These are phyloP conservation scores for Mortierella sp. DNA, from an alignment of 371 early-diverging fungal genomes.

Conservation along the genomic window DNA sequence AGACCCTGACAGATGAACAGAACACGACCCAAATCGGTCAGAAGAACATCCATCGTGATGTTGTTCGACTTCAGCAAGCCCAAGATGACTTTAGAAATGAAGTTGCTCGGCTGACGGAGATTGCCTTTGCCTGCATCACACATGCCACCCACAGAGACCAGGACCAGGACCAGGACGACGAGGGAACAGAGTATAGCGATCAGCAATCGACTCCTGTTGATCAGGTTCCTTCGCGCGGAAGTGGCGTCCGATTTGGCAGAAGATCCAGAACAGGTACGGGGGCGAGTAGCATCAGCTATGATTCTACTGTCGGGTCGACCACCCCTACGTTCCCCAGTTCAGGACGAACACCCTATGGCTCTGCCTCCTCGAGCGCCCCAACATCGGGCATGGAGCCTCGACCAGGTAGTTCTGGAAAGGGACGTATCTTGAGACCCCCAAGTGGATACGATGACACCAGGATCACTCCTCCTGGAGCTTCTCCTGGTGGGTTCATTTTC, in stretches of 20 bases:
- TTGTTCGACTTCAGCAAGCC: conserved; percentile 14
- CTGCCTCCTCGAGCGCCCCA: conserved; percentile 1
- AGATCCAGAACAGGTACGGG: conserved; percentile 1
- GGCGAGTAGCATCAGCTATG: background rate
- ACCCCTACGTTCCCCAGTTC: background rate
- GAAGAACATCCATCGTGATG: conserved; percentile 22
- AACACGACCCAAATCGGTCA: conserved; percentile 18
- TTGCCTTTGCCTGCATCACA: conserved; percentile 12
- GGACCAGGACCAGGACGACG: background rate
- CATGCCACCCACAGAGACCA: background rate
- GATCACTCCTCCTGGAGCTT: no score
- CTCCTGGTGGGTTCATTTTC: no score
- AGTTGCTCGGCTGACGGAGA: conserved; percentile 8
- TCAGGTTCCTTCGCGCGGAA: background rate
- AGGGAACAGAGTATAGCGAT: background rate
- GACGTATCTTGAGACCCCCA: no score
- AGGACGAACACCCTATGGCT: background rate
- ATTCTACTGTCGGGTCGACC: background rate
- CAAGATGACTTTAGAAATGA: conserved; percentile 31
- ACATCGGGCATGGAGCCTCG: conserved; percentile 1
- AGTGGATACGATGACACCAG: no score
- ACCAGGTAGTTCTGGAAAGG: background rate
- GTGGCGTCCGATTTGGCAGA: background rate
- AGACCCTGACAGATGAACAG: conserved; percentile 26
- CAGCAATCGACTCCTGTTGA: background rate